These are phyloP conservation scores for Citrus australasica DNA, from an alignment of 345 rosid species.

Conservation along the genomic window DNA sequence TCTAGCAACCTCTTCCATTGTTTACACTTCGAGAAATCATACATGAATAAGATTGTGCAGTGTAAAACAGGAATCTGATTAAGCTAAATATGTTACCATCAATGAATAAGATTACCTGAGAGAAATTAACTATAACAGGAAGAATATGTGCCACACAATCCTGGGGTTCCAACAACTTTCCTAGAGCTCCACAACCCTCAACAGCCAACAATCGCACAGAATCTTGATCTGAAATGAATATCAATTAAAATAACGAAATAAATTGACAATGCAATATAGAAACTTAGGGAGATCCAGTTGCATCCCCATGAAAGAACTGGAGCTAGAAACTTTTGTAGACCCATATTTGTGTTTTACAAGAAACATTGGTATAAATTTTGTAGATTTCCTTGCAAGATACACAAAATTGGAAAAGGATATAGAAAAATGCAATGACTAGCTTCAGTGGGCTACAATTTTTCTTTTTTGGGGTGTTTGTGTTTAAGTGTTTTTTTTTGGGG, in stretches of 20 bases:
- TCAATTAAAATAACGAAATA: neutral
- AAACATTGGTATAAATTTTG: neutral
- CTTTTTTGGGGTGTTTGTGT: neutral
- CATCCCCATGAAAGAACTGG: neutral
- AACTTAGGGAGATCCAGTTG: neutral
- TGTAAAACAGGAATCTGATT: neutral
- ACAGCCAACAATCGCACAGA: constrained; percentile 75
- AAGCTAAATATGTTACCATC: neutral
- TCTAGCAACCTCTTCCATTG: neutral
- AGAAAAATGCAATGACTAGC: neutral
- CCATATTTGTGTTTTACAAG: neutral
- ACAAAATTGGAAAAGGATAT: neutral
- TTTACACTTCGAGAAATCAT: neutral
- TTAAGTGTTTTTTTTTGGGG: neutral
- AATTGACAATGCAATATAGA: neutral
- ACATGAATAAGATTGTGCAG: too few species aligned
- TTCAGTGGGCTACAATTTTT: neutral
- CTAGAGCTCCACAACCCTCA: constrained; percentile 79
- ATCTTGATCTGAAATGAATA: constrained; percentile 60
- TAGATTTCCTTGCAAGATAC: neutral
- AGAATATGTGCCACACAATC: constrained; percentile 71
- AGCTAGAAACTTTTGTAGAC: neutral
- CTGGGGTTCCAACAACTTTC: constrained; percentile 72
- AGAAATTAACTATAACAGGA: constrained; percentile 74
- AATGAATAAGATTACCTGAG: constrained; percentile 44